Percentiles rank a stretch among this genome's conserved stretches.
These are phyloP conservation scores for Hippophae rhamnoides DNA, from an alignment of 306 rosid genomes.

Conservation along the genomic window DNA sequence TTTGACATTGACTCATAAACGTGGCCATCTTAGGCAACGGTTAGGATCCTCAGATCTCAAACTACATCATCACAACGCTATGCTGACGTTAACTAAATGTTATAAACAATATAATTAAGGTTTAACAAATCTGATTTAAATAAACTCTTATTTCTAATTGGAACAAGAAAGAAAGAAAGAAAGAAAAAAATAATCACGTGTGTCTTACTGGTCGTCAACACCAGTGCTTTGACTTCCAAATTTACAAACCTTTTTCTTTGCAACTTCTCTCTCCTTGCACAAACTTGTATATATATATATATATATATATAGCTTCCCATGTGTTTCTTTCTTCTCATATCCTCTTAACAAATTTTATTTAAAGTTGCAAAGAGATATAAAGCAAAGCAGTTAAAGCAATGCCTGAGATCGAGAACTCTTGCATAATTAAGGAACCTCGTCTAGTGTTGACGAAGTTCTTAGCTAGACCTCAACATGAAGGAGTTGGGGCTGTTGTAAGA, in stretches of 20 bases:
- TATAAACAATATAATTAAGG: conserved; percentile 17
- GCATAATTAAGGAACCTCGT: conserved; percentile 43
- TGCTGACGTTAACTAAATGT: conserved; percentile 37
- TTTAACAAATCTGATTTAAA: conserved; percentile 9
- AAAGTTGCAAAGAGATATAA: background rate
- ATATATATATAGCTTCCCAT: conserved; percentile 23
- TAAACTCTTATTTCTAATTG: conserved; percentile 6
- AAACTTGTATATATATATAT: conserved; percentile 21
- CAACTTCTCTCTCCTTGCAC: conserved; percentile 1
- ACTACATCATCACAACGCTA: conserved; percentile 49
- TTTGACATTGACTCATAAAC: background rate
- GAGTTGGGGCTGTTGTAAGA: conserved; percentile 87
- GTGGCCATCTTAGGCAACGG: conserved; percentile 25
- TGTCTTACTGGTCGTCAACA: conserved; percentile 26
- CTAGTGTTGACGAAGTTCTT: conserved; percentile 60
- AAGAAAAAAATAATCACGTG: conserved; percentile 3
- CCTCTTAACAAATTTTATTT: background rate
- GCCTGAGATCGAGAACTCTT: conserved; percentile 32
- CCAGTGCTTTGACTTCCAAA: conserved; percentile 31
- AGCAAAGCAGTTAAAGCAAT: conserved; percentile 12
- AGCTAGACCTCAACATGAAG: conserved; percentile 90
- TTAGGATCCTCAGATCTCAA: background rate
- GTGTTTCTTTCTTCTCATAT: conserved; percentile 20
- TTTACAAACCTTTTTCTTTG: background rate
- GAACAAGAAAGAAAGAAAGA: too few relatives aligned